Base-by-base conservation (phyloP, 2,329 filamentous ascomycete species). In the Fusarium euwallaceae region DNA sequence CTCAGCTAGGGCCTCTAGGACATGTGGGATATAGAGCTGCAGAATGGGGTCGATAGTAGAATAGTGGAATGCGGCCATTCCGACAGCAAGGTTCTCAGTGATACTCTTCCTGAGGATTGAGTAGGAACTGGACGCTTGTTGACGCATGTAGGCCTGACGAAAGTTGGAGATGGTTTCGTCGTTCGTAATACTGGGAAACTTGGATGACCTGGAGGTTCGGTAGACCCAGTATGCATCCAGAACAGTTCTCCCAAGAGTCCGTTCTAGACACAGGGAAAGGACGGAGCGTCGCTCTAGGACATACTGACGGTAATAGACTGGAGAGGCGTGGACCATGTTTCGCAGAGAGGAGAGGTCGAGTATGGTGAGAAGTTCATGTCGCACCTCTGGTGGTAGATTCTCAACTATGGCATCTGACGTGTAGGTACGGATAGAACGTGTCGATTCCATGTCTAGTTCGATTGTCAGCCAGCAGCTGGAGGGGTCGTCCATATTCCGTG, bases 331-430 rank as follows among this genome's bases (percentile, higher is more conserved):
- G 17, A 56, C 45, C n/a, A 64, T 27, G 36, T 20, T 41, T 20
- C 43, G 20, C 14, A 64, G 45, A 22, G 39, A 48, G 12, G 32
- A 24, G 27, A 64, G 45, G 22, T 64, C 61, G 12, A 64, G 61
- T 4, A 20, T 20, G 24, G 43, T 29, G 32, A 64, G 62, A 8
- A 64, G n/a, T 17, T 64, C 32, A 45, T 58, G 45, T 7, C 62
- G 32, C 27, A 64, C 17, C 36, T 64, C 62, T 43, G 62, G 34
- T 41, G 62, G 62, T 2, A 64, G 37, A 43, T 27, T 39, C 53
- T 45, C 48, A 24, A 51, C 67, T 32, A n/a, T 37, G 32, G 43
- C 43, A 24, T 59, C 56, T 22, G 48, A 29, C 20, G 9, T 41
- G 27, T 5, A 34, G 7, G 5, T 34, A 34, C 32, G 32, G 32